These are phyloP conservation scores for Ogataea angusta DNA, from an alignment of 805 yeast species.

Conservation along the genomic window DNA sequence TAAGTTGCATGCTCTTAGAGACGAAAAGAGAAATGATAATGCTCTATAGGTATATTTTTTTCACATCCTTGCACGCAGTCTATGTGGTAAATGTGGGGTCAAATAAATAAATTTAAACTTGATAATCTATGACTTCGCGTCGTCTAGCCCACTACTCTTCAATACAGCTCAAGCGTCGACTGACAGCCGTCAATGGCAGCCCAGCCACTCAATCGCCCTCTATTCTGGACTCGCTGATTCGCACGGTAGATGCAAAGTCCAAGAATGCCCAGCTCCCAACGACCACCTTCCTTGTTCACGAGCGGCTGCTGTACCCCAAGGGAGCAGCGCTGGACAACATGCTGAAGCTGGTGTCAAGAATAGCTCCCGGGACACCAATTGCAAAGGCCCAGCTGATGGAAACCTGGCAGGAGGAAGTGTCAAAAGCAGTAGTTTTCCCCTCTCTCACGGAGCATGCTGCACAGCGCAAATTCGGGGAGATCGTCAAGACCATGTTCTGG, in stretches of 20 bases:
- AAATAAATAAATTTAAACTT: neutral
- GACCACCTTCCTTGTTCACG: conserved; percentile 28
- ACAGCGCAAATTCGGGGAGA: conserved; percentile 15
- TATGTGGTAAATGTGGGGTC: neutral
- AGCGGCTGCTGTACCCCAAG: conserved; percentile 21
- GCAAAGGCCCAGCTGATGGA: neutral
- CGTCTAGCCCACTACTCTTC: neutral
- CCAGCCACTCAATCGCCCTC: neutral
- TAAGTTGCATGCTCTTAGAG: conserved; percentile 66
- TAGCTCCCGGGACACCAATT: conserved; percentile 10
- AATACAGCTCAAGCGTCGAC: neutral
- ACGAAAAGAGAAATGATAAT: conserved; percentile 73
- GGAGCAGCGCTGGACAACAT: conserved; percentile 19
- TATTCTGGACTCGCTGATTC: neutral
- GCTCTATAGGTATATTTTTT: conserved; percentile 27
- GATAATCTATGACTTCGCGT: too few relatives aligned
- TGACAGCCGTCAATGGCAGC: neutral
- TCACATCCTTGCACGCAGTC: conserved; percentile 1
- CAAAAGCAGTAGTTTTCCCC: conserved; percentile 3
- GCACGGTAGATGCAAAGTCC: conserved; percentile 5
- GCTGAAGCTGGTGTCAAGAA: conserved; percentile 5
- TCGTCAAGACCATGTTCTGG: conserved; percentile 21
- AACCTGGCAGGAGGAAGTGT: conserved; percentile 22
- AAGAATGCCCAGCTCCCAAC: conserved; percentile 11
- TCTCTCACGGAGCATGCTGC: conserved; percentile 2